phyloP scores from a whole-genome alignment of 345 rosid species.

The Microthlaspi erraticum region DNA sequence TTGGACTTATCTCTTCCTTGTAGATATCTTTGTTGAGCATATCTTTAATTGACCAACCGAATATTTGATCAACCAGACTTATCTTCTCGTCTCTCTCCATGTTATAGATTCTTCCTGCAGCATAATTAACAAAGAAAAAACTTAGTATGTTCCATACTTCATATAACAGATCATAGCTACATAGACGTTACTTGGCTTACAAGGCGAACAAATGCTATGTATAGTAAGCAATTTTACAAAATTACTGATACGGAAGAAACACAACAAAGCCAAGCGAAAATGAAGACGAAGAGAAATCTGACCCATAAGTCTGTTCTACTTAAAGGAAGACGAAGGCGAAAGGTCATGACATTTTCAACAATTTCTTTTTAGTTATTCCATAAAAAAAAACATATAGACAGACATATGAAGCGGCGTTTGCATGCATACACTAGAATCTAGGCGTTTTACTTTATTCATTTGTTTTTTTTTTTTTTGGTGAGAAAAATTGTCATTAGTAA shows the following conservation, averaged over 20 bases:
- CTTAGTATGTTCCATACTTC: not conserved
- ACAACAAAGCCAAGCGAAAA: too few species aligned
- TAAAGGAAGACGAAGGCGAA: not conserved
- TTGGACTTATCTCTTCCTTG: conserved; percentile 40
- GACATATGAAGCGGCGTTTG: too few species aligned
- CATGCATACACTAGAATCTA: too few species aligned
- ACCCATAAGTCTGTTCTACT: not conserved
- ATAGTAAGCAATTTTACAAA: not conserved
- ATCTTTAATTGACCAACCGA: conserved; percentile 46
- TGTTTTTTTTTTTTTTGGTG: too few species aligned
- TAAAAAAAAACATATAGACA: too few species aligned
- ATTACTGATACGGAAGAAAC: not conserved
- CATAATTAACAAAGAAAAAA: not conserved
- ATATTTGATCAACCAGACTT: conserved; percentile 32
- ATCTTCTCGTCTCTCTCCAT: conserved; percentile 19
- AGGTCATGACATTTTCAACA: too few species aligned
- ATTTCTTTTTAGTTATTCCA: too few species aligned
- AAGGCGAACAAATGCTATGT: conserved; percentile 6
- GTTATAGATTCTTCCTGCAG: not conserved
- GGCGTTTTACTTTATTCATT: too few species aligned
- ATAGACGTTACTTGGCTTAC: not conserved
- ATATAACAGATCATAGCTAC: not conserved
- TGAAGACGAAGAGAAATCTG: not conserved
- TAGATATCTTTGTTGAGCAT: conserved; percentile 39
- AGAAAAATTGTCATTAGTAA: too few species aligned